phyloP scores from a whole-genome alignment of 1,284 basidiomycete species.

The Xanthoconium separans region DNA sequence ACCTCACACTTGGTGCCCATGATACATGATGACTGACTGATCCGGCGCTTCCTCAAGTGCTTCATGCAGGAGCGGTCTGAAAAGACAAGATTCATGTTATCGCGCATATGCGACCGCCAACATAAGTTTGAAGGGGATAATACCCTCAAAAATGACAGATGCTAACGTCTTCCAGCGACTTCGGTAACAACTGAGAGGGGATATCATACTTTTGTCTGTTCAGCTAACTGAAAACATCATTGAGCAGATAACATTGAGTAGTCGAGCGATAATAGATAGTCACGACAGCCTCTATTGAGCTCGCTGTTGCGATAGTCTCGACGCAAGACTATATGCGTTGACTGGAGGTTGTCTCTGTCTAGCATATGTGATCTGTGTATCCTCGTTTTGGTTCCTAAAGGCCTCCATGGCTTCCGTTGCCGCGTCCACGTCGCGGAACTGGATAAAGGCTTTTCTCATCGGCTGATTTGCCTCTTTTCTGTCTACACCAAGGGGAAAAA shows the following conservation, averaged over 20 bases:
- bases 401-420: slow-evolving; percentile 27
- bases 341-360: slow-evolving; percentile 15
- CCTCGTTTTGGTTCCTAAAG: slow-evolving; percentile 12
- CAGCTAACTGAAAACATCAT: neutral
- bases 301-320: slow-evolving; percentile 21
- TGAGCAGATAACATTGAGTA: slow-evolving; percentile 5
- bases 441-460: slow-evolving; percentile 21
- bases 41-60: no score
- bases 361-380: slow-evolving; percentile 16
- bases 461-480: slow-evolving; percentile 1
- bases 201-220: slow-evolving; percentile 7
- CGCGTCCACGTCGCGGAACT: slow-evolving; percentile 20
- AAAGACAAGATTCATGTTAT: no score
- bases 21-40: no score
- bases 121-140: no score
- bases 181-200: neutral
- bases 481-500: neutral
- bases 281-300: slow-evolving; percentile 7
- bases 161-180: no score
- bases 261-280: neutral
- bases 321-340: slow-evolving; percentile 11
- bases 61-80: no score
- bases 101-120: no score
- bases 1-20: no score
- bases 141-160: no score